phyloP scores from a whole-genome alignment of 75 land plant species.

The Pinus albicaulis region DNA sequence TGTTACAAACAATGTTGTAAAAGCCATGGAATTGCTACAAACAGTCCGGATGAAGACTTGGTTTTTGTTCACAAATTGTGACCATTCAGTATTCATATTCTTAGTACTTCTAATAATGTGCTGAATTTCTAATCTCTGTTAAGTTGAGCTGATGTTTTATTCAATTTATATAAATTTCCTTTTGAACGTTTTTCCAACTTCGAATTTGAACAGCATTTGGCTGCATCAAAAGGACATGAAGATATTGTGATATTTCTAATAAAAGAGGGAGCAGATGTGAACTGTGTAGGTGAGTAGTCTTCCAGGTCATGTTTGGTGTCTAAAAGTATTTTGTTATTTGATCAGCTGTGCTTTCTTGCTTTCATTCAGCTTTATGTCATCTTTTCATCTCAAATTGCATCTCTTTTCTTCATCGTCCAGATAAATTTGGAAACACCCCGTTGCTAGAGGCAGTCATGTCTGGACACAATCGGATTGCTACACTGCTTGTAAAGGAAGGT shows the following conservation, averaged over 20 bases:
- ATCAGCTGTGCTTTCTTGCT: neutral
- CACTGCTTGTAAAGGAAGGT: slow-evolving; percentile 27
- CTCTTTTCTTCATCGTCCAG: slow-evolving; percentile 19
- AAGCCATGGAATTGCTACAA: no score
- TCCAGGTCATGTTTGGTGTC: neutral
- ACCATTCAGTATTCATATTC: no score
- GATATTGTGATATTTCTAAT: slow-evolving; percentile 42
- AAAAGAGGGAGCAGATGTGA: slow-evolving; percentile 48
- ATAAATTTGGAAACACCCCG: slow-evolving; percentile 51
- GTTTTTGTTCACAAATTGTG: no score
- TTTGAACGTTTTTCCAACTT: no score
- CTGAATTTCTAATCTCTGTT: no score
- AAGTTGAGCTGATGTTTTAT: no score
- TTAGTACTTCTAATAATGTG: no score
- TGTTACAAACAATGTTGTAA: no score
- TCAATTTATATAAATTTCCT: no score
- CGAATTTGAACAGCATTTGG: slow-evolving; percentile 34
- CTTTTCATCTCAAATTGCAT: neutral
- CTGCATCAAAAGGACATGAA: slow-evolving; percentile 44
- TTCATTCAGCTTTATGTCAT: neutral
- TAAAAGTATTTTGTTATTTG: neutral
- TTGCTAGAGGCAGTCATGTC: slow-evolving; percentile 50
- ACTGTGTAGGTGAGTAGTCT: slow-evolving; percentile 28
- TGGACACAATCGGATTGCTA: slow-evolving; percentile 33
- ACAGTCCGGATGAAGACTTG: no score